Percentiles rank a stretch among this genome's conserved stretches.
Conservation (phyloP, 371 early-diverging fungal genomes). For the Mortierella sp. region DNA sequence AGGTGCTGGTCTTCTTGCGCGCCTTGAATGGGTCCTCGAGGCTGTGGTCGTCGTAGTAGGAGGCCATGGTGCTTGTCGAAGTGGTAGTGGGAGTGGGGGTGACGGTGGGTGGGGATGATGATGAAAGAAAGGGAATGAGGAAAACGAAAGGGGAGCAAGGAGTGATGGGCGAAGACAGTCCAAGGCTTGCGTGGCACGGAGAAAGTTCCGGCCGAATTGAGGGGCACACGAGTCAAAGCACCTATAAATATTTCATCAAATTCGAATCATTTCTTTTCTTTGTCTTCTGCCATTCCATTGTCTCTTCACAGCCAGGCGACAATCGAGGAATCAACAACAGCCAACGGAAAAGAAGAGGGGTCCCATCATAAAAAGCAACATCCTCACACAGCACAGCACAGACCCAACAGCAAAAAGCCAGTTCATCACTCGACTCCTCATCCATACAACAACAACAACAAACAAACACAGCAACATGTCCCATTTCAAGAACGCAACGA, state of each 20-base stretch:
- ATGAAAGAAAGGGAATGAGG: not conserved
- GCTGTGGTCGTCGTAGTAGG: conserved; percentile 52
- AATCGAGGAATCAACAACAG: not conserved
- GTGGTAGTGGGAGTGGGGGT: not conserved
- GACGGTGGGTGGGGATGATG: not conserved
- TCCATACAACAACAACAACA: not conserved
- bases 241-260: too few species aligned
- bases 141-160: not conserved
- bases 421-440: too few species aligned
- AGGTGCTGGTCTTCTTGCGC: conserved; percentile 12
- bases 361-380: not conserved
- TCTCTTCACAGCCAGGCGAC: too few species aligned
- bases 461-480: conserved; percentile 11
- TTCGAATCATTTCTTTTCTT: too few species aligned
- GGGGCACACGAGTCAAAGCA: too few species aligned
- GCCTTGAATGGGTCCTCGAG: conserved; percentile 45
- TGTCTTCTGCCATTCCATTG: too few species aligned
- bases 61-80: conserved; percentile 21
- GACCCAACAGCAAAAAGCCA: not conserved
- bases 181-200: not conserved
- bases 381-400: not conserved
- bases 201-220: too few species aligned
- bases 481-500: conserved; percentile 37
- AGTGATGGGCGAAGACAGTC: conserved; percentile 4
- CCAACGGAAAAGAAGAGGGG: not conserved